These are phyloP conservation scores for Trypanosomatidae sp. DNA, from an alignment of 208 protist genomes.

Conservation along the genomic window DNA sequence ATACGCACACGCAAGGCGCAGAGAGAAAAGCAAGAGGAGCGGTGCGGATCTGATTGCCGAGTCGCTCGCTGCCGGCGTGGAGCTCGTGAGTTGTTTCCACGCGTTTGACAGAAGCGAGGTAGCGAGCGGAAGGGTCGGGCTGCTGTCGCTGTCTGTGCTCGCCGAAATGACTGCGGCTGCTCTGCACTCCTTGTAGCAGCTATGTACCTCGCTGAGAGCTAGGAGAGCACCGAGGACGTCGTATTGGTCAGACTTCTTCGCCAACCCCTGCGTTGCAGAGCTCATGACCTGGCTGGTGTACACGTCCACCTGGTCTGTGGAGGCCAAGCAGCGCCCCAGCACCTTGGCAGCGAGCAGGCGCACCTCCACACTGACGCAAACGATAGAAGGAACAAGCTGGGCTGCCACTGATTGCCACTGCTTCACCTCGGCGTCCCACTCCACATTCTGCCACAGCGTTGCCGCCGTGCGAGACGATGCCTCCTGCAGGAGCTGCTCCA, in stretches of 20 bases:
- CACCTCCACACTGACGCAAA: constrained; percentile 26
- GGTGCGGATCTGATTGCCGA: constrained; percentile 3
- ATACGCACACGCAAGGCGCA: constrained; percentile 18
- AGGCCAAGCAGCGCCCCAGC: constrained; percentile 21
- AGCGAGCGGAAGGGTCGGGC: constrained; percentile 48
- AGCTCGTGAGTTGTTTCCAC: constrained; percentile 20
- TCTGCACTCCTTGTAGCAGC: constrained; percentile 4
- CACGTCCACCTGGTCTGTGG: constrained; percentile 23
- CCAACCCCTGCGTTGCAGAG: constrained; percentile 10
- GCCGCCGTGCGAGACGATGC: constrained; percentile 8
- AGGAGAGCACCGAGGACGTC: constrained; percentile 28
- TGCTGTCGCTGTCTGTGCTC: constrained; percentile 1
- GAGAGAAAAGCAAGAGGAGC: constrained; percentile 16
- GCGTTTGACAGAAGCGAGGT: constrained; percentile 51
- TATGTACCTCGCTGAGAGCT: constrained; percentile 32
- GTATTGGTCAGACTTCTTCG: not conserved
- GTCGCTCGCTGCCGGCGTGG: constrained; percentile 3
- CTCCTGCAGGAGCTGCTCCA: constrained; percentile 23
- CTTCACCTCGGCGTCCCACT: constrained; percentile 24
- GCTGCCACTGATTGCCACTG: constrained; percentile 12
- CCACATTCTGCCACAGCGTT: constrained; percentile 14
- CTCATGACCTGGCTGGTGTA: constrained; percentile 33
- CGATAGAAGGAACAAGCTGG: constrained; percentile 3
- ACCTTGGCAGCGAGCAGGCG: constrained; percentile 40
- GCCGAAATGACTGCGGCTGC: not conserved